Evolutionary conservation across 2,329 filamentous ascomycete species (phyloP).

Genomic region (Cercospora nicotianae): DNA sequence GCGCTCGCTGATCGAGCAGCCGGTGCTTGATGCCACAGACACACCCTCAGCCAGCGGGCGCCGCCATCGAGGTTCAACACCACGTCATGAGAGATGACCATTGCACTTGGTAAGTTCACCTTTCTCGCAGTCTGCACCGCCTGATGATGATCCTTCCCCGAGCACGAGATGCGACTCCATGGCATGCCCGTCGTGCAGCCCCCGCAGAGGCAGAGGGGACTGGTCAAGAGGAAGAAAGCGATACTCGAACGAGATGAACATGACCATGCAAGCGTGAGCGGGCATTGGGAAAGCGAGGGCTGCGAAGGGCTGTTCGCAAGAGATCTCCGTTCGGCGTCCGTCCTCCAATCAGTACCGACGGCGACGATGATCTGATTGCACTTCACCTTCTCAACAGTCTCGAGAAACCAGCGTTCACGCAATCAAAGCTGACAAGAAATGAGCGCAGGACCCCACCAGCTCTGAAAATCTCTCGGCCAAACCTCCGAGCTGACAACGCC

Average conservation of each 20-base stretch:
- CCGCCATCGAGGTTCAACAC: no score
- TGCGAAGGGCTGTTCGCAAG: neutral
- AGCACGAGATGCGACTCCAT: neutral
- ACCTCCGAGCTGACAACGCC: no score
- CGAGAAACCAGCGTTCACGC: neutral
- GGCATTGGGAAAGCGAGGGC: neutral
- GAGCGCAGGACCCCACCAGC: neutral
- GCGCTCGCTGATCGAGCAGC: no score
- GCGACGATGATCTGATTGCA: neutral
- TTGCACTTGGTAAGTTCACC: neutral
- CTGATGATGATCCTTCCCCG: neutral
- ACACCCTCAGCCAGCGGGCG: no score
- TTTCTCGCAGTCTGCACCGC: no score
- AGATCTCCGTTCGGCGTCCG: neutral
- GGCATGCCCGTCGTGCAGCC: neutral
- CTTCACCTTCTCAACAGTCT: neutral
- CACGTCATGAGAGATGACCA: no score
- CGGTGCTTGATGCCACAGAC: no score
- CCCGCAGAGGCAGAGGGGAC: neutral
- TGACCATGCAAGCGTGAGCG: neutral
- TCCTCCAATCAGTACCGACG: neutral
- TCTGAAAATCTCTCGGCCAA: no score
- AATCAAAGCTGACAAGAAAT: neutral
- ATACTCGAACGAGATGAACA: neutral
- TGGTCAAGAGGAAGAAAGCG: neutral